These are phyloP conservation scores for Exobasidium rhododendri DNA, from an alignment of 1,284 basidiomycete genomes.

Conservation along the genomic window DNA sequence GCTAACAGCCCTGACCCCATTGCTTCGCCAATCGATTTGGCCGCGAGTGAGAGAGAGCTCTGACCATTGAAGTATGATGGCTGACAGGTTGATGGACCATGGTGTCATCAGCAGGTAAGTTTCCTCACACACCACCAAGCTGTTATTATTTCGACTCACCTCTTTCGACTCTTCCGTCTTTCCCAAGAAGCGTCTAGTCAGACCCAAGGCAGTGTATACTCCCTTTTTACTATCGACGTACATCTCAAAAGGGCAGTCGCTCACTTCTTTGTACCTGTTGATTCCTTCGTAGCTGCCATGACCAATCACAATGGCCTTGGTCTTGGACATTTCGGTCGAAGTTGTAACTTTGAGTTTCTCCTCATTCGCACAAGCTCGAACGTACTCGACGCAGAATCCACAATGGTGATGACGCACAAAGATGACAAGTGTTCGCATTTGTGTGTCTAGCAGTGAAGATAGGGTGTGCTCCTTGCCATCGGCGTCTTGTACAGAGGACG, in stretches of 20 bases:
- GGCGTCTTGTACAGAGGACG: not conserved
- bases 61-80: slow-evolving; percentile 14
- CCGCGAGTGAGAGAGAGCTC: not conserved
- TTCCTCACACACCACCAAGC: not conserved
- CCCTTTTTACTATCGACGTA: slow-evolving; percentile 13
- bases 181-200: slow-evolving; percentile 4
- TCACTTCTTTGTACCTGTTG: slow-evolving; percentile 12
- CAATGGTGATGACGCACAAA: slow-evolving; percentile 17
- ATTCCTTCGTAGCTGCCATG: slow-evolving; percentile 14
- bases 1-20: slow-evolving; percentile 1
- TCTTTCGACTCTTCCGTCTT: not conserved
- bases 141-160: not conserved
- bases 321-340: not conserved
- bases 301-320: slow-evolving; percentile 13
- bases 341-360: not conserved
- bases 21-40: not conserved
- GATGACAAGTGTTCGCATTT: slow-evolving; percentile 5
- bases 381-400: slow-evolving; percentile 13
- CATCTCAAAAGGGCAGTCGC: slow-evolving; percentile 9
- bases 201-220: slow-evolving; percentile 11
- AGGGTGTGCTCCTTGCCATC: not conserved
- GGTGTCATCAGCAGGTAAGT: too few species aligned
- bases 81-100: too few species aligned
- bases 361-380: not conserved
- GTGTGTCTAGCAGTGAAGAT: not conserved